Percentiles rank a stretch among this genome's conserved stretches.
These are phyloP conservation scores for Leccinellum luteum DNA, from an alignment of 768 basidiomycete species.

Conservation along the genomic window DNA sequence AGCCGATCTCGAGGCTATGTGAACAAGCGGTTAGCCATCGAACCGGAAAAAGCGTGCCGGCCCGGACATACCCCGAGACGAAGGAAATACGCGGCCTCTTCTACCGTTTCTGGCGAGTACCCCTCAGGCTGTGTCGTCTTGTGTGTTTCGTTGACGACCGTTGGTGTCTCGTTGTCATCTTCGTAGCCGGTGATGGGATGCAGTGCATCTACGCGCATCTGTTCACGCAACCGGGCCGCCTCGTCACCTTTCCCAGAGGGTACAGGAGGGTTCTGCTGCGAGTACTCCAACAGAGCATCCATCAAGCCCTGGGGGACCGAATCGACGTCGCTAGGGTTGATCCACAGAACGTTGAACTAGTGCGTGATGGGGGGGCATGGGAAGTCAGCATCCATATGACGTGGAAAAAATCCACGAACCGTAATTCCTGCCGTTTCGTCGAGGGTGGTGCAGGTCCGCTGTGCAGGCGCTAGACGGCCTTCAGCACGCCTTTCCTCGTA, in stretches of 20 bases:
- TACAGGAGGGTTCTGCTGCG: conserved; percentile 18
- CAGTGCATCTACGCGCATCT: conserved; percentile 76
- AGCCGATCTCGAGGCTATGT: conserved; percentile 69
- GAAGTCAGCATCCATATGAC: conserved; percentile 8
- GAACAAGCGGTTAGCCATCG: conserved; percentile 12
- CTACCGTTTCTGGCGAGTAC: conserved; percentile 54
- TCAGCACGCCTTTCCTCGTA: conserved; percentile 78
- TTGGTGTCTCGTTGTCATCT: conserved; percentile 31
- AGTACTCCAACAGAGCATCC: conserved; percentile 50
- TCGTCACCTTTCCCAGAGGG: conserved; percentile 17
- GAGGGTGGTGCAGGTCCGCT: conserved; percentile 68
- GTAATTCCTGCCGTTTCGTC: conserved; percentile 71
- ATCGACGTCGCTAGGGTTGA: conserved; percentile 63
- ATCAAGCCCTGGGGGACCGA: conserved; percentile 66
- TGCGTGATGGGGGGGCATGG: not conserved
- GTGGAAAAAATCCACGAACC: conserved; percentile 25
- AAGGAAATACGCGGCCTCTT: conserved; percentile 67
- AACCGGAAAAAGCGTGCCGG: conserved; percentile 6
- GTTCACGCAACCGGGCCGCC: conserved; percentile 55
- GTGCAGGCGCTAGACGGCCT: conserved; percentile 65
- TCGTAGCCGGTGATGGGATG: conserved; percentile 41
- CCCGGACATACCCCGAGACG: conserved; percentile 52
- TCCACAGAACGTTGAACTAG: conserved; percentile 82
- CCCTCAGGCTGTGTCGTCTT: conserved; percentile 29
- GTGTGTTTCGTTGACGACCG: conserved; percentile 15